Percentiles rank a stretch among this genome's conserved stretches.
These are phyloP conservation scores for Sindora glabra DNA, from an alignment of 306 rosid species.

Conservation along the genomic window DNA sequence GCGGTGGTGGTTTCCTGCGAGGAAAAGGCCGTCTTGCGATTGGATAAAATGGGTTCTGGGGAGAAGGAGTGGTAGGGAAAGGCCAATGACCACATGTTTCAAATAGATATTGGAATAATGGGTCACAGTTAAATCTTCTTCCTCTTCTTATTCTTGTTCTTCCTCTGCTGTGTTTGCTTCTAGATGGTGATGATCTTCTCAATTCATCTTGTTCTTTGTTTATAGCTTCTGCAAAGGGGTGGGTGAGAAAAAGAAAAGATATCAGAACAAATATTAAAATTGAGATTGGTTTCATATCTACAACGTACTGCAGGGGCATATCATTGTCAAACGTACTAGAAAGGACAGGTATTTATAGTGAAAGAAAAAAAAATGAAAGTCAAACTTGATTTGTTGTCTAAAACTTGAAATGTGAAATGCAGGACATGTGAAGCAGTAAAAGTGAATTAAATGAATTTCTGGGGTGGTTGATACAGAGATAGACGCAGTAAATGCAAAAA, in stretches of 20 bases:
- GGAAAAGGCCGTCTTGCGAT: too few species aligned
- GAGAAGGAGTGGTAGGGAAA: constrained; percentile 53
- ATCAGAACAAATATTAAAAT: constrained; percentile 21
- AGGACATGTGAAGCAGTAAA: too few species aligned
- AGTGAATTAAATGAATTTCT: too few species aligned
- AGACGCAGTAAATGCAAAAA: too few species aligned
- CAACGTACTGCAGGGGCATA: not conserved
- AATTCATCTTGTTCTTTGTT: constrained; percentile 27
- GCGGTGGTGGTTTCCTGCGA: too few species aligned
- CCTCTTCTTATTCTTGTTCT: constrained; percentile 12
- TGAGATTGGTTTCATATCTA: constrained; percentile 53
- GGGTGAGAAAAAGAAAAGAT: constrained; percentile 33
- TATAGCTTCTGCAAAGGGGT: constrained; percentile 25
- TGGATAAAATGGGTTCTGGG: constrained; percentile 63
- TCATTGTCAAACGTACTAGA: too few species aligned
- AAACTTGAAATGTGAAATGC: too few species aligned
- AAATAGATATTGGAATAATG: constrained; percentile 49
- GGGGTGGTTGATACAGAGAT: too few species aligned
- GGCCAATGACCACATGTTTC: constrained; percentile 73
- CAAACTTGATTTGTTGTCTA: too few species aligned
- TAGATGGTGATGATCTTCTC: constrained; percentile 5
- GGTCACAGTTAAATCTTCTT: constrained; percentile 49
- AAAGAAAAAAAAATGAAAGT: too few species aligned
- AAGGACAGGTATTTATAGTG: too few species aligned
- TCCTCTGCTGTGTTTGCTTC: constrained; percentile 4